phyloP scores from a whole-genome alignment of 1,284 basidiomycete species.

The Leucoagaricus sp. region DNA sequence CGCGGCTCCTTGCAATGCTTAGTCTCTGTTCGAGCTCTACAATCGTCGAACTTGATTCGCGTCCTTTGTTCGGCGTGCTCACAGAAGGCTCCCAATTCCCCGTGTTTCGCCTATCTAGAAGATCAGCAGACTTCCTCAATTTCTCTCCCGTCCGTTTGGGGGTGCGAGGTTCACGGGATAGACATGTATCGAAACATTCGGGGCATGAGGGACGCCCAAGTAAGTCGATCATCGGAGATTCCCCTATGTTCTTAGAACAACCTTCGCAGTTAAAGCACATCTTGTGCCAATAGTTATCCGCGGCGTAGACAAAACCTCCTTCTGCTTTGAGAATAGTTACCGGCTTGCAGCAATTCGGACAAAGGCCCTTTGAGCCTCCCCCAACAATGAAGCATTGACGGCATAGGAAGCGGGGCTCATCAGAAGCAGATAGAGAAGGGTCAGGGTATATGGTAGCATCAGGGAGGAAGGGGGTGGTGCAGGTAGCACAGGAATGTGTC shows the following conservation, averaged over 20 bases:
- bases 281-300: slow-evolving; percentile 74
- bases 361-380: slow-evolving; percentile 76
- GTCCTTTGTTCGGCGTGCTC: slow-evolving; percentile 34
- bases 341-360: slow-evolving; percentile 62
- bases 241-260: slow-evolving; percentile 71
- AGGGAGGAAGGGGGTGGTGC: slow-evolving; percentile 64
- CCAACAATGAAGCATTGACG: slow-evolving; percentile 66
- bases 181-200: slow-evolving; percentile 74
- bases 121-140: slow-evolving; percentile 29
- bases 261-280: slow-evolving; percentile 73
- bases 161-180: slow-evolving; percentile 52
- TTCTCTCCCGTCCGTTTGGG: slow-evolving; percentile 40
- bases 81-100: slow-evolving; percentile 14
- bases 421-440: slow-evolving; percentile 44
- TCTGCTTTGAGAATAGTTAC: slow-evolving; percentile 75
- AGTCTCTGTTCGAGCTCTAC: slow-evolving; percentile 59
- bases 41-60: slow-evolving; percentile 54
- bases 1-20: slow-evolving; percentile 53
- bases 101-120: neutral
- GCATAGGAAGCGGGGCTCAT: slow-evolving; percentile 63
- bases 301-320: slow-evolving; percentile 72
- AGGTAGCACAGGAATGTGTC: slow-evolving; percentile 68
- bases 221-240: slow-evolving; percentile 78
- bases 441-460: slow-evolving; percentile 84
- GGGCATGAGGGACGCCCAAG: slow-evolving; percentile 74